These are phyloP conservation scores for Auricularia cornea DNA, from an alignment of 768 basidiomycete genomes.

Conservation along the genomic window DNA sequence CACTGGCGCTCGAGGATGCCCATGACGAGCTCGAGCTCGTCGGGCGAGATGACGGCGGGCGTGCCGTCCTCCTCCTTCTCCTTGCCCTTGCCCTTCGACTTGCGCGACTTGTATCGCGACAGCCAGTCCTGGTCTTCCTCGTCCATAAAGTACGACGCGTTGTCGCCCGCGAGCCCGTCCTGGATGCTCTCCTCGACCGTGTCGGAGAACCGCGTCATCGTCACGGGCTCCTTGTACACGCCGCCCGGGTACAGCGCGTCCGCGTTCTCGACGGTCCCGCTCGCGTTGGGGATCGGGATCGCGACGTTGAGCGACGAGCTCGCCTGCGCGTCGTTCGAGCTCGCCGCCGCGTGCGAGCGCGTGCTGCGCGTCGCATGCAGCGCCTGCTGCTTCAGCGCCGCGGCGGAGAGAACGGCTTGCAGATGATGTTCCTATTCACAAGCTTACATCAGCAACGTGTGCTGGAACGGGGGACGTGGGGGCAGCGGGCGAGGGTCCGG, in stretches of 20 bases:
- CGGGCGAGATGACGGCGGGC: constrained; percentile 56
- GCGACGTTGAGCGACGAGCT: constrained; percentile 43
- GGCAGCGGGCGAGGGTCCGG: not conserved
- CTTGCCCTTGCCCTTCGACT: constrained; percentile 68
- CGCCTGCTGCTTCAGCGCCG: constrained; percentile 35
- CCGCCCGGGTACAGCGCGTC: constrained; percentile 61
- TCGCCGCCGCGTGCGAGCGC: constrained; percentile 14
- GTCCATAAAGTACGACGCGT: constrained; percentile 89
- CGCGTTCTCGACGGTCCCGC: constrained; percentile 71
- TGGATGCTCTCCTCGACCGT: constrained; percentile 71
- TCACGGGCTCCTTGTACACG: constrained; percentile 67
- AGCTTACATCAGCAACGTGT: constrained; percentile 1
- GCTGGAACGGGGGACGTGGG: no score
- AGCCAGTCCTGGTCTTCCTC: constrained; percentile 95
- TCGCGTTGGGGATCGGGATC: constrained; percentile 92
- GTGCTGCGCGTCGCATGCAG: constrained; percentile 27
- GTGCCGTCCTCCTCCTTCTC: constrained; percentile 55
- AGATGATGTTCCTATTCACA: constrained; percentile 55
- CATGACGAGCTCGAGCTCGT: constrained; percentile 94
- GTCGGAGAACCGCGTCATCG: constrained; percentile 74
- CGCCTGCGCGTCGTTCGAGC: constrained; percentile 17
- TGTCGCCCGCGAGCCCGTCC: constrained; percentile 51
- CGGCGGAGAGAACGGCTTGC: constrained; percentile 49
- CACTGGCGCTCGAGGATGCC: constrained; percentile 86
- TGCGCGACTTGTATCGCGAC: constrained; percentile 59